Evolutionary conservation across 1,284 basidiomycete genomes (phyloP).

Genomic region (Pseudozyma hubeiensis): DNA sequence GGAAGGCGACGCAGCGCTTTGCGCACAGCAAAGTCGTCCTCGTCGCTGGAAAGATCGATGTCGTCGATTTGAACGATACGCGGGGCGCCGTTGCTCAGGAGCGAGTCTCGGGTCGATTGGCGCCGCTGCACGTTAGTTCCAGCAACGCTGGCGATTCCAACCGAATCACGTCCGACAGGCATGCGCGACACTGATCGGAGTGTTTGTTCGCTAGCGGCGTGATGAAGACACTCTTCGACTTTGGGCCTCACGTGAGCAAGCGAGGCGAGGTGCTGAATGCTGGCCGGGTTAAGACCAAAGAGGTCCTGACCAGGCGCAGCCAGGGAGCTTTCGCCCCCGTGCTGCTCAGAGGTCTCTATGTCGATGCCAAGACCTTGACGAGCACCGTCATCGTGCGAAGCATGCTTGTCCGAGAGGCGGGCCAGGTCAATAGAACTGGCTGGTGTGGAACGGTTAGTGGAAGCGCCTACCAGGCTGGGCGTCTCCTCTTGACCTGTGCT

Average conservation of each 20-base stretch:
- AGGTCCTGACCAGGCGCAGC: slow-evolving; percentile 9
- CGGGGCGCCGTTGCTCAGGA: slow-evolving; percentile 38
- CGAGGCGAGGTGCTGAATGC: slow-evolving; percentile 19
- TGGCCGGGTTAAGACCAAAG: slow-evolving; percentile 19
- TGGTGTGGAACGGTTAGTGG: slow-evolving; percentile 50
- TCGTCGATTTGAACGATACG: slow-evolving; percentile 66
- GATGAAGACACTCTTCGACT: slow-evolving; percentile 47
- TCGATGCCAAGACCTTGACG: slow-evolving; percentile 50
- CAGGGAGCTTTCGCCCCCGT: not conserved
- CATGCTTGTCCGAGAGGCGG: slow-evolving; percentile 14
- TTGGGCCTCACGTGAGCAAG: slow-evolving; percentile 3
- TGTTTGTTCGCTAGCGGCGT: slow-evolving; percentile 56
- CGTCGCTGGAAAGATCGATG: slow-evolving; percentile 65
- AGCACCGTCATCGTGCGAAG: slow-evolving; percentile 2
- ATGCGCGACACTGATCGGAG: slow-evolving; percentile 48
- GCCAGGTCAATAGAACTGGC: slow-evolving; percentile 56
- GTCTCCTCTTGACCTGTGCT: slow-evolving; percentile 53
- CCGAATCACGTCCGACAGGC: slow-evolving; percentile 2
- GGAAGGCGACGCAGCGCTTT: slow-evolving; percentile 60
- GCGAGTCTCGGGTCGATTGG: slow-evolving; percentile 23
- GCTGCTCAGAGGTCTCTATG: slow-evolving; percentile 13
- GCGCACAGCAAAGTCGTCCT: slow-evolving; percentile 61
- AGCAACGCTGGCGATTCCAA: slow-evolving; percentile 1
- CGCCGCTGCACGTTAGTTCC: slow-evolving; percentile 13
- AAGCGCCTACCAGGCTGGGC: slow-evolving; percentile 53